Conservation (phyloP, 768 basidiomycete genomes). For the Sarcodon sp. region DNA sequence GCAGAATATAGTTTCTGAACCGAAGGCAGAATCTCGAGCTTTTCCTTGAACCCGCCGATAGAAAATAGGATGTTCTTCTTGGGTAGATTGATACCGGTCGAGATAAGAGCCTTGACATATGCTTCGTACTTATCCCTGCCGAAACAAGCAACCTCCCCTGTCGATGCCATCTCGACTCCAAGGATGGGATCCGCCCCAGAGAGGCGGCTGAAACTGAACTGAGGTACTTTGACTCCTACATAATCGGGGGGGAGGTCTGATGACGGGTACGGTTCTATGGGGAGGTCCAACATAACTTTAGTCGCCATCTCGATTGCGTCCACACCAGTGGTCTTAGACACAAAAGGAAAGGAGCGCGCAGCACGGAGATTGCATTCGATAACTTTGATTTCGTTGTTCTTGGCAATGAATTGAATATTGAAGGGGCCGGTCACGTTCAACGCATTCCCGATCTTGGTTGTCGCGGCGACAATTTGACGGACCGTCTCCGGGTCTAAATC, state of each 20-base stretch:
- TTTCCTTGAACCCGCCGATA: slow-evolving; percentile 94
- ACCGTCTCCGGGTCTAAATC: slow-evolving; percentile 97
- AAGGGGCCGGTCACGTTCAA: slow-evolving; percentile 97
- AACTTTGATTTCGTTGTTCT: slow-evolving; percentile 99
- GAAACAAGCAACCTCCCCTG: slow-evolving; percentile 98
- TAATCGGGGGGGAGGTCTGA: slow-evolving; percentile 81
- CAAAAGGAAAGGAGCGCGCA: slow-evolving; percentile 96
- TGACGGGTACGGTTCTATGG: slow-evolving; percentile 86
- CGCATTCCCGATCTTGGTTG: slow-evolving; percentile 93
- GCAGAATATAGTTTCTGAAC: slow-evolving; percentile 90
- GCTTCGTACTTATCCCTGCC: slow-evolving; percentile 97
- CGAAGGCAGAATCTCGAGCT: slow-evolving; percentile 88
- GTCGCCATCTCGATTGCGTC: slow-evolving; percentile 99
- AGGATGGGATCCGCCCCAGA: slow-evolving; percentile 96
- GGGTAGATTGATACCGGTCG: slow-evolving; percentile 88
- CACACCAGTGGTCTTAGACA: slow-evolving; percentile 94
- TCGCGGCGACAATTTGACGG: slow-evolving; percentile 91
- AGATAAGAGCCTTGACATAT: slow-evolving; percentile 93
- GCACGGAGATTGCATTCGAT: slow-evolving; percentile 99
- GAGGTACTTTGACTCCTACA: slow-evolving; percentile 98
- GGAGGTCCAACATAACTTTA: slow-evolving; percentile 91
- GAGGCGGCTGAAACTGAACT: slow-evolving; percentile 95
- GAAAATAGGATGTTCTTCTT: slow-evolving; percentile 98
- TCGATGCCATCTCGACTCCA: slow-evolving; percentile 99
- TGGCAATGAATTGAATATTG: slow-evolving; percentile 99